A percentile compares a stretch with the other conserved stretches of the same genome.
Conservation (phyloP, 23 red algal genomes). For the Gracilariopsis chorda region DNA sequence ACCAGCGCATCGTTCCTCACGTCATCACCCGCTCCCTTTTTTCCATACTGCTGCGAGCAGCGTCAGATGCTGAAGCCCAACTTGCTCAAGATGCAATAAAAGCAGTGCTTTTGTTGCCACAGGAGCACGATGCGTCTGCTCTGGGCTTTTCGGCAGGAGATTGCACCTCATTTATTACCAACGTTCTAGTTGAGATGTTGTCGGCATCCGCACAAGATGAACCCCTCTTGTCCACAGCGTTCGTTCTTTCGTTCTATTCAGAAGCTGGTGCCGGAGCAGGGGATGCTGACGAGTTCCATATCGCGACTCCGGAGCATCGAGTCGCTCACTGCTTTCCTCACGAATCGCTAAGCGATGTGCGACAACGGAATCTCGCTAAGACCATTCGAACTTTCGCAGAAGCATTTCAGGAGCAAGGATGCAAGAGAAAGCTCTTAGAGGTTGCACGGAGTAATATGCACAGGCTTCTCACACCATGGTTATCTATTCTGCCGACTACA, state of each 20-base stretch:
- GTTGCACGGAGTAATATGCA: not conserved
- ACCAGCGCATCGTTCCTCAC: slow-evolving; percentile 2
- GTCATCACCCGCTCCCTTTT: slow-evolving; percentile 24
- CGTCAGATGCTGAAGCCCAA: slow-evolving; percentile 1
- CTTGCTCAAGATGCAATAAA: not conserved
- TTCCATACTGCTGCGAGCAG: slow-evolving; percentile 41
- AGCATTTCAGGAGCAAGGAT: not conserved
- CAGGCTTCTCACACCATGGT: slow-evolving; percentile 11
- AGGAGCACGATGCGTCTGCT: not conserved
- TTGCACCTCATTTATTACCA: not conserved
- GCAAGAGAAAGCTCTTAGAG: not conserved
- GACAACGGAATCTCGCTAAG: slow-evolving; percentile 2
- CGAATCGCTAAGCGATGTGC: not conserved
- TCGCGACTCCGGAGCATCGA: slow-evolving; percentile 4
- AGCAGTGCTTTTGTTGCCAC: not conserved
- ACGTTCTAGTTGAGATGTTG: slow-evolving; percentile 20
- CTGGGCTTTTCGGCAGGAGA: slow-evolving; percentile 40
- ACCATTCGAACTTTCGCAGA: not conserved
- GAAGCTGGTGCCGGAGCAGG: slow-evolving; percentile 21
- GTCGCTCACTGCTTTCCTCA: not conserved
- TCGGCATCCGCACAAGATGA: slow-evolving; percentile 15
- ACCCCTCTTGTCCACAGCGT: not conserved
- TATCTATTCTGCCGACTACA: slow-evolving; percentile 6
- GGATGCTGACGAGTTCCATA: slow-evolving; percentile 44
- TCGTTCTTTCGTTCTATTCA: slow-evolving; percentile 31